Evolutionary conservation across 108 stramenopile species (phyloP).

Genomic region (Cylindrotheca fusiformis): DNA sequence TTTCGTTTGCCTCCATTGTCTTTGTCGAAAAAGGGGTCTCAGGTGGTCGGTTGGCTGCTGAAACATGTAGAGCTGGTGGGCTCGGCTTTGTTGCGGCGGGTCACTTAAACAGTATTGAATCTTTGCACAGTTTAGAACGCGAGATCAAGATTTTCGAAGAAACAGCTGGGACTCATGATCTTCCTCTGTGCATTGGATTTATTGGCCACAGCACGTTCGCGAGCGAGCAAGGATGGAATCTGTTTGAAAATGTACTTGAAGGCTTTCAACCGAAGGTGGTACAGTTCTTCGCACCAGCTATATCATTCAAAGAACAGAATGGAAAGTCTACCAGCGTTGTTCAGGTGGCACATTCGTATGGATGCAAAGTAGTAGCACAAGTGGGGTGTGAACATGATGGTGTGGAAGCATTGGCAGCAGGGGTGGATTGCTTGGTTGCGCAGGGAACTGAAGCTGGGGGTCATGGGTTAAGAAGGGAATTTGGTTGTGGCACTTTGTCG

Average conservation of each 20-base stretch:
- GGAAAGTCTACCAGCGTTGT: slow-evolving; percentile 34
- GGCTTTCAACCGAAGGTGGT: slow-evolving; percentile 45
- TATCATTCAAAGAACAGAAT: slow-evolving; percentile 12
- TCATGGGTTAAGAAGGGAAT: slow-evolving; percentile 66
- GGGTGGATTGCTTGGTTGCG: slow-evolving; percentile 69
- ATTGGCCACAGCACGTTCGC: slow-evolving; percentile 61
- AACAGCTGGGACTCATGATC: neutral
- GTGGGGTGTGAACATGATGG: slow-evolving; percentile 64
- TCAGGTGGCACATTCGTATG: slow-evolving; percentile 51
- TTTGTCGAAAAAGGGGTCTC: slow-evolving; percentile 59
- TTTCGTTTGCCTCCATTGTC: too few species aligned
- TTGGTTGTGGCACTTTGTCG: slow-evolving; percentile 61
- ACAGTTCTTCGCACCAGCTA: slow-evolving; percentile 77
- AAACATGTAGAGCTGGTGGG: slow-evolving; percentile 61
- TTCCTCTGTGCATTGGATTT: slow-evolving; percentile 62
- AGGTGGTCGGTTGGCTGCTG: slow-evolving; percentile 56
- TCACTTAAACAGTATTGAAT: slow-evolving; percentile 38
- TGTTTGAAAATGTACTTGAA: slow-evolving; percentile 47
- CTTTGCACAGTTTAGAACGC: slow-evolving; percentile 27
- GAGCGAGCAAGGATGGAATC: slow-evolving; percentile 38
- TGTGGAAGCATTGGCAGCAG: slow-evolving; percentile 43
- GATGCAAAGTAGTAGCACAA: slow-evolving; percentile 60
- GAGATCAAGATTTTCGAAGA: slow-evolving; percentile 51
- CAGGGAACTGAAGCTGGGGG: slow-evolving; percentile 83
- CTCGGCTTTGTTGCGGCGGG: slow-evolving; percentile 78